Evolutionary conservation across 208 protist genomes (phyloP).

Genomic region (Leishmania major): DNA sequence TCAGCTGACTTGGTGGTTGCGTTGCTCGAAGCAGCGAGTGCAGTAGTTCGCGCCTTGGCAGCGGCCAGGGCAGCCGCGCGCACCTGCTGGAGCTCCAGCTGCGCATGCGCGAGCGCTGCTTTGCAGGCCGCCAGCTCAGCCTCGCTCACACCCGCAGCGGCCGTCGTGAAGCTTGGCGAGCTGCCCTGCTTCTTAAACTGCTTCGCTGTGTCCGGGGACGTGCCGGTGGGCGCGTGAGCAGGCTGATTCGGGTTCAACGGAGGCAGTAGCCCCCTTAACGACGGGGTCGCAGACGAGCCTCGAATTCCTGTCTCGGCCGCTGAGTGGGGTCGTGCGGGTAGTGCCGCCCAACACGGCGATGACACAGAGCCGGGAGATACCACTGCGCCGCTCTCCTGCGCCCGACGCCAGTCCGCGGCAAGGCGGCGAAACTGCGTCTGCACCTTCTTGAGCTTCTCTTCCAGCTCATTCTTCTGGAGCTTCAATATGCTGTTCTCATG

Average conservation of each 20-base stretch:
- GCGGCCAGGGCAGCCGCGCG: constrained; percentile 16
- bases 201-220: not conserved
- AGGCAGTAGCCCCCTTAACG: constrained; percentile 1
- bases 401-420: constrained; percentile 50
- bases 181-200: constrained; percentile 1
- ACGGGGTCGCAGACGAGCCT: not conserved
- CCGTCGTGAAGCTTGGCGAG: not conserved
- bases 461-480: constrained; percentile 47
- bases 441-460: constrained; percentile 68
- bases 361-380: not conserved
- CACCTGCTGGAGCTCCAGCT: constrained; percentile 49
- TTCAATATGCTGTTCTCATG: constrained; percentile 77
- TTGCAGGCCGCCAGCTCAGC: constrained; percentile 38
- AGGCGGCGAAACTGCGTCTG: constrained; percentile 80
- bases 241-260: constrained; percentile 10
- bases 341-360: not conserved
- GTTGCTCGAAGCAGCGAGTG: not conserved
- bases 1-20: not conserved
- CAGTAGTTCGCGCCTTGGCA: not conserved
- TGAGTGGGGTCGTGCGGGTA: constrained; percentile 5
- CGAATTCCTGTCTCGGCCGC: not conserved
- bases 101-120: constrained; percentile 48
- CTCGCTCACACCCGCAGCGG: not conserved
- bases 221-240: not conserved
- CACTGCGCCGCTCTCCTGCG: not conserved